These are phyloP conservation scores for Neurospora sp. DNA, from an alignment of 495 filamentous ascomycete genomes.

Conservation along the genomic window DNA sequence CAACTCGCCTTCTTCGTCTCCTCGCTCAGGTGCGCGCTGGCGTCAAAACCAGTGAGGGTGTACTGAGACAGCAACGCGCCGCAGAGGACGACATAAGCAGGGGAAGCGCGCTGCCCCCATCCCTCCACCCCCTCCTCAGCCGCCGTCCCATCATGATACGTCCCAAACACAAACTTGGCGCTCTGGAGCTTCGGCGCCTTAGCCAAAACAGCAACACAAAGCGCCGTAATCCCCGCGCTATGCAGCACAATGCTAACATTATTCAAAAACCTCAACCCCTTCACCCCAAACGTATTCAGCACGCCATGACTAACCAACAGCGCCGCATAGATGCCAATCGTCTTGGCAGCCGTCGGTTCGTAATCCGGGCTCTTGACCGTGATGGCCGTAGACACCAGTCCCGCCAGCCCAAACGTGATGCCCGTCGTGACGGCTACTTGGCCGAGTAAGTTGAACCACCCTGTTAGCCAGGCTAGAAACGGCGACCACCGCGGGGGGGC, in stretches of 20 bases:
- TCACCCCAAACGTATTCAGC: conserved; percentile 52
- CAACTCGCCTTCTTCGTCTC: conserved; percentile 50
- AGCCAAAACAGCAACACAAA: conserved; percentile 49
- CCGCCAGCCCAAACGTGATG: conserved; percentile 55
- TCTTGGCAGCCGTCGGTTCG: conserved; percentile 37
- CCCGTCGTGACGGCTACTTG: conserved; percentile 57
- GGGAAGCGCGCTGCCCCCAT: conserved; percentile 28
- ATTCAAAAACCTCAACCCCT: conserved; percentile 47
- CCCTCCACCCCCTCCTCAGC: conserved; percentile 38
- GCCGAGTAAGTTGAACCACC: conserved; percentile 52
- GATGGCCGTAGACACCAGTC: conserved; percentile 48
- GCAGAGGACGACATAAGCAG: conserved; percentile 43
- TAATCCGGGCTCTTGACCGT: conserved; percentile 43
- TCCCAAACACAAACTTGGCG: conserved; percentile 49
- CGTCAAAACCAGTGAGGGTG: conserved; percentile 43
- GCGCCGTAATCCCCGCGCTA: conserved; percentile 42
- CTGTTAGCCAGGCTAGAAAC: conserved; percentile 55
- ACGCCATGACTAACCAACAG: conserved; percentile 44
- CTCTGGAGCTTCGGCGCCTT: conserved; percentile 52
- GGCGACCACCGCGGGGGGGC: conserved; percentile 45
- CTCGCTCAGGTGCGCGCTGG: conserved; percentile 48
- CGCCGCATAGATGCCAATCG: conserved; percentile 53
- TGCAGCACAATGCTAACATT: conserved; percentile 53
- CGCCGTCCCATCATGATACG: conserved; percentile 44
- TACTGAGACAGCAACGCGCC: conserved; percentile 48